Percentiles rank a stretch among this genome's conserved stretches.
Conservation (phyloP, 2,329 filamentous ascomycete genomes). For the Colletotrichum magnum region DNA sequence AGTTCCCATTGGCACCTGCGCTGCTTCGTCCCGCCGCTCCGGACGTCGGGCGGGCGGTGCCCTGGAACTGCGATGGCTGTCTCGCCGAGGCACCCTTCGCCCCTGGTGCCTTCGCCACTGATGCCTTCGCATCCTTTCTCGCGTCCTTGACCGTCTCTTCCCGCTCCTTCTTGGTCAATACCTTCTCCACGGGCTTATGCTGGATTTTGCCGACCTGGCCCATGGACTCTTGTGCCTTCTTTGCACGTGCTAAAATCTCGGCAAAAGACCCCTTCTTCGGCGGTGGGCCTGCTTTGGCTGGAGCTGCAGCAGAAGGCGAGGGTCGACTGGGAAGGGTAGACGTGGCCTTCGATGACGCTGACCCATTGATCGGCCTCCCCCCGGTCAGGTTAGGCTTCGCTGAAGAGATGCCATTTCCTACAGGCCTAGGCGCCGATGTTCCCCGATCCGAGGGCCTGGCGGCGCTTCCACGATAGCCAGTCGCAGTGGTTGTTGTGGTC, state of each 20-base stretch:
- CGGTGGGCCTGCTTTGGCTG: slow-evolving; percentile 55
- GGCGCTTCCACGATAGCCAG: slow-evolving; percentile 40
- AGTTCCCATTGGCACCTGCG: slow-evolving; percentile 42
- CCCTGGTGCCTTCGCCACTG: not conserved
- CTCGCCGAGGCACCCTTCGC: slow-evolving; percentile 26
- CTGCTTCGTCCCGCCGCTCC: slow-evolving; percentile 19
- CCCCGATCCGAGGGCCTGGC: slow-evolving; percentile 34
- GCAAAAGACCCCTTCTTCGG: slow-evolving; percentile 82
- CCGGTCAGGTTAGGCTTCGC: slow-evolving; percentile 27
- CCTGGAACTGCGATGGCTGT: slow-evolving; percentile 31
- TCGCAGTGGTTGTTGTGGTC: slow-evolving; percentile 4
- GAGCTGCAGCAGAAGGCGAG: slow-evolving; percentile 59
- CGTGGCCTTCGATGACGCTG: slow-evolving; percentile 2
- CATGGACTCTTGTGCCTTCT: slow-evolving; percentile 73
- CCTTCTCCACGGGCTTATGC: slow-evolving; percentile 79
- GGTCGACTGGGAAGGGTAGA: slow-evolving; percentile 28
- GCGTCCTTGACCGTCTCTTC: slow-evolving; percentile 61
- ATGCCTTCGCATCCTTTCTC: slow-evolving; percentile 41
- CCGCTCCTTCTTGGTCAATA: slow-evolving; percentile 69
- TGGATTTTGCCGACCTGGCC: slow-evolving; percentile 79
- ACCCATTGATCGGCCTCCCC: slow-evolving; percentile 27
- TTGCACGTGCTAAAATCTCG: slow-evolving; percentile 80
- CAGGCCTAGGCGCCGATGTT: slow-evolving; percentile 29
- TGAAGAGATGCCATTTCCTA: slow-evolving; percentile 25
- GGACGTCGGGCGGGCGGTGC: slow-evolving; percentile 21